Percentiles rank a stretch among this genome's conserved stretches.
phyloP scores from a whole-genome alignment of 768 basidiomycete genomes.

The Amyloporia xantha region DNA sequence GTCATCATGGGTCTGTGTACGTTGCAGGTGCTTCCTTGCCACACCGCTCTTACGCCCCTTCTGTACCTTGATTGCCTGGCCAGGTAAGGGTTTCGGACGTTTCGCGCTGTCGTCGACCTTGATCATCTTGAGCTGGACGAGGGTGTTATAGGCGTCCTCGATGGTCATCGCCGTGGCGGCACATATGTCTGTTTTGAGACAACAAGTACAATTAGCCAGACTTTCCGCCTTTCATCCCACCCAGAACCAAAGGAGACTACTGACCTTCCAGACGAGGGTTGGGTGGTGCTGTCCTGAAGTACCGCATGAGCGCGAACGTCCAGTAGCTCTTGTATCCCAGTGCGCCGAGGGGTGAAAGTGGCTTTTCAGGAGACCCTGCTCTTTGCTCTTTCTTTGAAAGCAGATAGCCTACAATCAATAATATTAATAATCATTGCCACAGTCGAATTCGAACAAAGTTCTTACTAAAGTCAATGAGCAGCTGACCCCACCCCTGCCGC shows the following conservation, averaged over 20 bases:
- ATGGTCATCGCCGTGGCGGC: constrained; percentile 82
- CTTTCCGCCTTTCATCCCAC: not conserved
- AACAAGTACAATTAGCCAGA: constrained; percentile 5
- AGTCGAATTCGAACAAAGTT: constrained; percentile 12
- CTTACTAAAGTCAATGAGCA: constrained; percentile 97
- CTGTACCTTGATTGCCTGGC: constrained; percentile 69
- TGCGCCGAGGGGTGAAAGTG: constrained; percentile 86
- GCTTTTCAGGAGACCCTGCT: constrained; percentile 91
- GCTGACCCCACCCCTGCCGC: constrained; percentile 93
- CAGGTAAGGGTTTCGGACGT: constrained; percentile 58
- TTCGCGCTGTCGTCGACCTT: constrained; percentile 41
- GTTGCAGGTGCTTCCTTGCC: constrained; percentile 58
- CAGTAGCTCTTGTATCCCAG: constrained; percentile 96
- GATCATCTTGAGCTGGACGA: constrained; percentile 74
- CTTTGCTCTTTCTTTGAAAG: constrained; percentile 92
- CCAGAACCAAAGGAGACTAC: constrained; percentile 20
- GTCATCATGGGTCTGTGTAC: constrained; percentile 43
- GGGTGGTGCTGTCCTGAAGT: constrained; percentile 53
- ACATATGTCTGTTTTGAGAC: constrained; percentile 62
- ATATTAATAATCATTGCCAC: constrained; percentile 5
- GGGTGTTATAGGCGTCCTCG: constrained; percentile 77
- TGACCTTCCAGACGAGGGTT: constrained; percentile 71
- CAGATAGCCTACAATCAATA: constrained; percentile 67
- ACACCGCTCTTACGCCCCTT: constrained; percentile 63
- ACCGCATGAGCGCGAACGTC: constrained; percentile 83